Base-by-base conservation (phyloP, 2,329 filamentous ascomycete species). In the Aspergillus sp. region DNA sequence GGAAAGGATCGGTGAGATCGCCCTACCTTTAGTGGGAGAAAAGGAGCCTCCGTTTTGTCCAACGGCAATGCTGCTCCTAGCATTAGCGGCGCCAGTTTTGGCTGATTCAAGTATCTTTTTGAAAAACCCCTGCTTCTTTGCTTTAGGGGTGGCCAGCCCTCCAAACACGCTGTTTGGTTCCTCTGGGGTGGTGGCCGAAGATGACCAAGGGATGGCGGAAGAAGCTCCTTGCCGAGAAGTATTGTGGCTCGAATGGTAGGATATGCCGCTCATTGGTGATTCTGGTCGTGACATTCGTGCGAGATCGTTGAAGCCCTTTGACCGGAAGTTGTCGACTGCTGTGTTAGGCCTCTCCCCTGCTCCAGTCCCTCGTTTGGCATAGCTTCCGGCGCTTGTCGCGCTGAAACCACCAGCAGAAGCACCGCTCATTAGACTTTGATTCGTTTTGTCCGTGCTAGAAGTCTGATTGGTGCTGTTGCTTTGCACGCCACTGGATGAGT, bases 71-170 rank as follows among this genome's bases (percentile, higher is more conserved):
- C 89, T 96, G 63, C 89, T 95, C 61, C 93, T 86, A 53, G 90
- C 91, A 70, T 87, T 96, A 2, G 93, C 93, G 34, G 96, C 93
- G 33, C 92, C 91, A 0, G 93, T 97, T 78, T 96, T 97, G 15
- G 93, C 93, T 2, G 91, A 91, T 64, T 96, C 93, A 30, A 97
- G 86, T 66, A 98, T 93, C 70, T 96, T 96, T 75, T 93, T 95
- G 81, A 98, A 95, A 69, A 98, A 96, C 49, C 91, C 93, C 61
- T 88, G 88, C 73, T 91, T 95, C 62, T 90, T 91, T 1, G 86
- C 82, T 75, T 93, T 89, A 0, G 92, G 92, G 9, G 83, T 82
- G 12, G 79, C 80, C 8, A 98, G 82, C 0, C 93, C 93, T 41
- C 93, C 93, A 5, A 97, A 81, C 0, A 89, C 84, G 40, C 86